Conservation (phyloP, 805 yeast species). For the Barnettozyma pratensis region DNA sequence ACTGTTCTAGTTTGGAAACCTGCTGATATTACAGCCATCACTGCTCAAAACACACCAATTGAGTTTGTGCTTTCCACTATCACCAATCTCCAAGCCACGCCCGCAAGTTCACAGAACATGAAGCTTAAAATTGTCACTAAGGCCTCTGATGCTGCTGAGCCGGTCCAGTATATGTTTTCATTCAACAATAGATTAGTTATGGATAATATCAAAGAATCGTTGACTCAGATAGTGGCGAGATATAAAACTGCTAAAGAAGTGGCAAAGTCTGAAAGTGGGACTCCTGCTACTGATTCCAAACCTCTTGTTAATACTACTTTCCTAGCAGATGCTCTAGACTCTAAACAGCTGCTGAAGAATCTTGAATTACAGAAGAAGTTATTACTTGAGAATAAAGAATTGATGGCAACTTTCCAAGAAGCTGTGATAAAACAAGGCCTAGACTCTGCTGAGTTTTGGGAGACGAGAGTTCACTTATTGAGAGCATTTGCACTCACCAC, state of each 20-base stretch:
- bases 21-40: constrained; percentile 38
- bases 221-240: constrained; percentile 66
- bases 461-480: constrained; percentile 68
- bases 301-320: constrained; percentile 33
- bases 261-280: constrained; percentile 16
- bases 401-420: constrained; percentile 77
- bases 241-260: constrained; percentile 37
- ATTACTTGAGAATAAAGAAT: constrained; percentile 58
- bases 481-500: constrained; percentile 82
- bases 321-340: constrained; percentile 45
- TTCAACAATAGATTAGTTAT: constrained; percentile 71
- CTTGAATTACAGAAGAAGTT: constrained; percentile 74
- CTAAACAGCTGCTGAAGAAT: constrained; percentile 59
- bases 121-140: constrained; percentile 52
- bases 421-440: constrained; percentile 77
- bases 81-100: constrained; percentile 60
- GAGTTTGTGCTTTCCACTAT: constrained; percentile 39
- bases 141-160: constrained; percentile 29
- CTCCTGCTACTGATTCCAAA: constrained; percentile 17
- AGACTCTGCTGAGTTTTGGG: constrained; percentile 84
- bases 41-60: constrained; percentile 15
- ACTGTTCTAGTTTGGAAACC: constrained; percentile 55
- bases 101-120: constrained; percentile 62
- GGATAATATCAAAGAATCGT: constrained; percentile 63
- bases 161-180: constrained; percentile 39